Percentiles rank a stretch among this genome's conserved stretches.
These are phyloP conservation scores for Oenanthe javanica DNA, from an alignment of 140 eudicot species.

Conservation along the genomic window DNA sequence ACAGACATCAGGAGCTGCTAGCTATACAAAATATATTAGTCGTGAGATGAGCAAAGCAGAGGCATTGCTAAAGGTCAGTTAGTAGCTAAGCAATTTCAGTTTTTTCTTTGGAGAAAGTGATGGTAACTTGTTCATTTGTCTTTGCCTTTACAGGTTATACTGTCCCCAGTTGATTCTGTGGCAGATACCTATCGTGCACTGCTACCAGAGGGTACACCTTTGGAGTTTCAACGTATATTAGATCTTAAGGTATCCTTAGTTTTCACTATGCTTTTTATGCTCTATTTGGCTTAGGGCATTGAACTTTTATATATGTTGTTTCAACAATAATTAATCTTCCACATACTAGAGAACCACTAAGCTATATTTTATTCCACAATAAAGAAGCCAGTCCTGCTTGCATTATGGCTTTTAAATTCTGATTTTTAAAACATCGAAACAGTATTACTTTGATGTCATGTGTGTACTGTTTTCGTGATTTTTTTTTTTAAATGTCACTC, in stretches of 20 bases:
- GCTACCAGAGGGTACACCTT: conserved; percentile 88
- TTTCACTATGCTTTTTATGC: conserved; percentile 14
- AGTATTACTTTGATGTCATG: background rate
- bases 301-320: background rate
- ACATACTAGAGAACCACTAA: background rate
- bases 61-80: conserved; percentile 73
- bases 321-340: background rate
- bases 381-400: background rate
- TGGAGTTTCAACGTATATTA: conserved; percentile 78
- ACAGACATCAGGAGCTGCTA: conserved; percentile 74
- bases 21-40: conserved; percentile 85
- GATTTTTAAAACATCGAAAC: background rate
- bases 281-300: background rate
- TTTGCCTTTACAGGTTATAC: conserved; percentile 55
- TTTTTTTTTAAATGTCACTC: background rate
- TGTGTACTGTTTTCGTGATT: background rate
- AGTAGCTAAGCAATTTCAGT: background rate
- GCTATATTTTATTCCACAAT: background rate
- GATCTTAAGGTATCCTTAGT: conserved; percentile 67
- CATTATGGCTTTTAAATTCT: background rate
- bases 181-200: conserved; percentile 95
- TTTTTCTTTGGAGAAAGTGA: background rate
- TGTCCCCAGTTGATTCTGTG: conserved; percentile 93
- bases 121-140: background rate
- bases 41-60: conserved; percentile 99